phyloP scores from a whole-genome alignment of 306 rosid species.

The Echinosophora koreensis region DNA sequence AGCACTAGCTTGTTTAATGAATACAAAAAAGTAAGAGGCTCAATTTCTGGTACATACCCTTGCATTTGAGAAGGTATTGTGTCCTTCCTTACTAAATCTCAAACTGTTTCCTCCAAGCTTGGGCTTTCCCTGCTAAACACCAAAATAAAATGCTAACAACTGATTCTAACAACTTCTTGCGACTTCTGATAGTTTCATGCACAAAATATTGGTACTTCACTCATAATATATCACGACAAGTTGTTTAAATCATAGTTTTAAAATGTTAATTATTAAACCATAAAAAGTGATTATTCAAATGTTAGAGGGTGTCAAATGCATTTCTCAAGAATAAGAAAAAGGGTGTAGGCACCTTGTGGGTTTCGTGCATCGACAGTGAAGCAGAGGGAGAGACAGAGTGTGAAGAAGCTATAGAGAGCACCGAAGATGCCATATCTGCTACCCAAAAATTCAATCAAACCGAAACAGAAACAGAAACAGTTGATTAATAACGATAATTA shows the following conservation, averaged over 20 bases:
- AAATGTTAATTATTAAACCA: not conserved
- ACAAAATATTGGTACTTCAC: not conserved
- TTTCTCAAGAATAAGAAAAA: not conserved
- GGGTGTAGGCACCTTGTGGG: constrained; percentile 57
- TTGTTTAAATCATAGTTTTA: no score
- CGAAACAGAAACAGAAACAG: constrained; percentile 13
- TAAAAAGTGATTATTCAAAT: not conserved
- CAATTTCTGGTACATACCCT: constrained; percentile 48
- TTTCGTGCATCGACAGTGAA: constrained; percentile 50
- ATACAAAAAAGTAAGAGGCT: not conserved
- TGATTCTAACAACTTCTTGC: no score
- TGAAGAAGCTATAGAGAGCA: constrained; percentile 61
- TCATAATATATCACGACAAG: no score
- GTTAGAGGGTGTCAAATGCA: not conserved
- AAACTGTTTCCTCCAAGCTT: constrained; percentile 54
- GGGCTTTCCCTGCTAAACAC: constrained; percentile 56
- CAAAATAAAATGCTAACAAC: constrained; percentile 7
- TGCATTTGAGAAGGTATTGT: constrained; percentile 47
- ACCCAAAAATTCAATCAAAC: not conserved
- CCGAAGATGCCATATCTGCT: constrained; percentile 60
- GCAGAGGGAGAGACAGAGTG: constrained; percentile 51
- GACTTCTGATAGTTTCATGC: no score
- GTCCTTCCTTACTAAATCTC: constrained; percentile 57
- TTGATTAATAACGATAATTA: not conserved
- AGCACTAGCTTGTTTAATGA: not conserved